Conservation (phyloP, 2,329 filamentous ascomycete species). For the Phialophora tarda region DNA sequence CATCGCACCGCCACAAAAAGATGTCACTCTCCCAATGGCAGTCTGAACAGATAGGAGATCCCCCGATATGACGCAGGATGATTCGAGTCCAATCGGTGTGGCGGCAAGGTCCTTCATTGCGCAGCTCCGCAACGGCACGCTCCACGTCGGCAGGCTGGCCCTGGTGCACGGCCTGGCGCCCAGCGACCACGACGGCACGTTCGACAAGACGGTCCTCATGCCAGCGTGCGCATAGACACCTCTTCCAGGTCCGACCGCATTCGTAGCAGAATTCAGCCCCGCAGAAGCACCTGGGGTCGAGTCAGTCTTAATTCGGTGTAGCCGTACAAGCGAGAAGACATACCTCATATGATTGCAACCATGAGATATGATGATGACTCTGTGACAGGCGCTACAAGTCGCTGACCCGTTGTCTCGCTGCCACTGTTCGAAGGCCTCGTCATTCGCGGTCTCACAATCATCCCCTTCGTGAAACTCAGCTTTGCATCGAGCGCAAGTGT, state of each 20-base stretch:
- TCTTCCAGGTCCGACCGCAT: conserved; percentile 42
- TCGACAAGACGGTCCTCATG: conserved; percentile 38
- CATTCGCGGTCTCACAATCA: conserved; percentile 38
- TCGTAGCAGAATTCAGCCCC: conserved; percentile 44
- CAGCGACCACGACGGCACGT: conserved; percentile 29
- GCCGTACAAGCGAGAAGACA: neutral
- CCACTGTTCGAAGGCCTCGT: conserved; percentile 57
- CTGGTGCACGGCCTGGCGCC: conserved; percentile 16
- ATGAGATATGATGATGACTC: conserved; percentile 47
- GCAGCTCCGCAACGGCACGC: conserved; percentile 1
- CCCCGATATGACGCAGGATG: neutral
- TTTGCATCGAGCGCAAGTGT: conserved; percentile 62
- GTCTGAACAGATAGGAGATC: conserved; percentile 26
- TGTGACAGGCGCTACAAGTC: conserved; percentile 74
- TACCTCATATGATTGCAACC: conserved; percentile 48
- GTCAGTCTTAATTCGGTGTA: neutral
- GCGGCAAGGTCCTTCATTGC: conserved; percentile 13
- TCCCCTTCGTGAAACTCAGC: conserved; percentile 48
- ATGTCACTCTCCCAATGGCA: conserved; percentile 19
- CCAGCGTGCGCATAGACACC: conserved; percentile 40
- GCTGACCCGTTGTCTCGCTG: conserved; percentile 74
- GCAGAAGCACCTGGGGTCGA: conserved; percentile 41
- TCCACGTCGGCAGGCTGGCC: conserved; percentile 6
- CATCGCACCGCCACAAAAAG: conserved; percentile 25
- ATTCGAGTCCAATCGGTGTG: conserved; percentile 21